These are phyloP conservation scores for Fistulinella prunicolor DNA, from an alignment of 768 basidiomycete genomes.

Conservation along the genomic window DNA sequence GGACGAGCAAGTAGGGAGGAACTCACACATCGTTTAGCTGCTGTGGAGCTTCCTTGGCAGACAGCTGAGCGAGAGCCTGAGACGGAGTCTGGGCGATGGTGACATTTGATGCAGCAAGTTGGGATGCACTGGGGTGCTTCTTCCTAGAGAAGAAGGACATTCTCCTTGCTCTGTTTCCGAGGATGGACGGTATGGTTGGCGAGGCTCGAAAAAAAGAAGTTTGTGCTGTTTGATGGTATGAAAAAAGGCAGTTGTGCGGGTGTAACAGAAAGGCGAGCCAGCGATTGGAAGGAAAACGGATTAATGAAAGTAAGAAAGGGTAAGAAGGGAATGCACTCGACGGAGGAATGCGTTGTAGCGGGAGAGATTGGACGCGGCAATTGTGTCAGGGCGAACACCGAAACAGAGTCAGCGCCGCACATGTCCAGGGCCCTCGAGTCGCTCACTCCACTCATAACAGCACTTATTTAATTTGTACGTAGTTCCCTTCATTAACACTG, in stretches of 20 bases:
- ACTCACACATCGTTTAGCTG: slow-evolving; percentile 39
- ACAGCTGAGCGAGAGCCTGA: slow-evolving; percentile 63
- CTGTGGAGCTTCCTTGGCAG: slow-evolving; percentile 29
- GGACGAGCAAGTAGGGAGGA: slow-evolving; percentile 1
- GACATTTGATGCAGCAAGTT: slow-evolving; percentile 44
- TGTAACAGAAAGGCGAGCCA: slow-evolving; percentile 21
- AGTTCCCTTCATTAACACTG: slow-evolving; percentile 4
- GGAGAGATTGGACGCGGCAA: slow-evolving; percentile 15
- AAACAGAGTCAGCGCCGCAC: slow-evolving; percentile 2
- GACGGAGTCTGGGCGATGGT: slow-evolving; percentile 62
- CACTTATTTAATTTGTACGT: slow-evolving; percentile 1
- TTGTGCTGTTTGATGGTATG: slow-evolving; percentile 10
- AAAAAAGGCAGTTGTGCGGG: slow-evolving; percentile 4
- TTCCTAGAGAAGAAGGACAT: slow-evolving; percentile 95
- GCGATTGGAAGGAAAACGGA: slow-evolving; percentile 17
- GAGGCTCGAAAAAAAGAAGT: slow-evolving; percentile 17
- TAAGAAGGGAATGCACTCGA: background rate
- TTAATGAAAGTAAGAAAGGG: slow-evolving; percentile 7
- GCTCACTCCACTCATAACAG: slow-evolving; percentile 1
- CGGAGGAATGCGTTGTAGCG: slow-evolving; percentile 15
- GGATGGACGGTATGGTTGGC: slow-evolving; percentile 67
- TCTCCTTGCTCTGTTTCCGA: slow-evolving; percentile 60
- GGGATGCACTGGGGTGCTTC: slow-evolving; percentile 61
- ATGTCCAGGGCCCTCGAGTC: background rate
- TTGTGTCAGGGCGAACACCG: slow-evolving; percentile 8